Conservation (phyloP, 108 stramenopile genomes). For the Aurantiochytrium sp. region DNA sequence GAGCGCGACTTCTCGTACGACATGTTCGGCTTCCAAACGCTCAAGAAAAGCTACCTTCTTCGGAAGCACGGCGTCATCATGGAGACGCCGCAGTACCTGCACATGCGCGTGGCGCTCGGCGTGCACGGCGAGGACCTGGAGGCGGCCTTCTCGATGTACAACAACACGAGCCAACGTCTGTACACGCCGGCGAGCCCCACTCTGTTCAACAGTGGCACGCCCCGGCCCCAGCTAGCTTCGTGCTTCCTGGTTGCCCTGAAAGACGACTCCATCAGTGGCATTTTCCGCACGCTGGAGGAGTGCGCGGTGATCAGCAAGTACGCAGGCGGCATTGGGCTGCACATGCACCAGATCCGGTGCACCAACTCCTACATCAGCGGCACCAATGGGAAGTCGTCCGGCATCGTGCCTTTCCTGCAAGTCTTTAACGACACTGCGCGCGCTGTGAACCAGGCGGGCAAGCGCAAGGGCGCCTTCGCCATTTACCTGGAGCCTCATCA, state of each 20-base stretch:
- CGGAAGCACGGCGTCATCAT: slow-evolving; percentile 54
- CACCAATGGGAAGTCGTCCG: slow-evolving; percentile 86
- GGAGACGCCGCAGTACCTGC: slow-evolving; percentile 91
- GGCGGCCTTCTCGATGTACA: slow-evolving; percentile 85
- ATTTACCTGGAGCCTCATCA: slow-evolving; percentile 96
- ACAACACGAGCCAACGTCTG: slow-evolving; percentile 82
- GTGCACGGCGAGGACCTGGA: slow-evolving; percentile 79
- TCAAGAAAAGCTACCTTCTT: slow-evolving; percentile 78
- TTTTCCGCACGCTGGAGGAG: slow-evolving; percentile 89
- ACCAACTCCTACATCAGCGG: slow-evolving; percentile 82
- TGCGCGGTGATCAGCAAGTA: slow-evolving; percentile 66
- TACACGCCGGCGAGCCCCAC: slow-evolving; percentile 97
- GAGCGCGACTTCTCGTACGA: slow-evolving; percentile 80
- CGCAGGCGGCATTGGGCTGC: slow-evolving; percentile 92
- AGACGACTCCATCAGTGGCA: slow-evolving; percentile 91
- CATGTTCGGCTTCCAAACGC: slow-evolving; percentile 96
- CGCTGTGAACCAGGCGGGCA: slow-evolving; percentile 96
- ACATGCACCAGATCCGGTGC: slow-evolving; percentile 88
- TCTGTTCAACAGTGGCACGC: slow-evolving; percentile 90
- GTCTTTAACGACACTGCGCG: slow-evolving; percentile 92
- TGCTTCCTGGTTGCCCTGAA: slow-evolving; percentile 92
- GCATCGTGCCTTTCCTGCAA: slow-evolving; percentile 97
- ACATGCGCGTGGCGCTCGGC: slow-evolving; percentile 95
- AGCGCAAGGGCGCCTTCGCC: slow-evolving; percentile 91
- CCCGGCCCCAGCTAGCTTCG: slow-evolving; percentile 84